phyloP scores from a whole-genome alignment of 2,329 filamentous ascomycete genomes.

The Bipolaris cookei region DNA sequence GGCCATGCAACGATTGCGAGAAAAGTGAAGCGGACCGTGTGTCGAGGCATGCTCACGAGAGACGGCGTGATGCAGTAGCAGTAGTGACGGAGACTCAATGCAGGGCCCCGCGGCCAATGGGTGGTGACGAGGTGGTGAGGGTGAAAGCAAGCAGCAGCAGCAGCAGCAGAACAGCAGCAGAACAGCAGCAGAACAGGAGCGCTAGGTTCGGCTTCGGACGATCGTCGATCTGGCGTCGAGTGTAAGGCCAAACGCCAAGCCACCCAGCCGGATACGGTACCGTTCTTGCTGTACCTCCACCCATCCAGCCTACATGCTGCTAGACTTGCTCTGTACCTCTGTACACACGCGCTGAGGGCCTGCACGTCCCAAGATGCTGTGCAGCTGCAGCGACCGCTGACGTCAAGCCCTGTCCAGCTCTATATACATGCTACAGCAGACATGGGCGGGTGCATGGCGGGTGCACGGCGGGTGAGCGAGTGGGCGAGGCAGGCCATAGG shows the following conservation, averaged over 20 bases:
- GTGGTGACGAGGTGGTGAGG: not conserved
- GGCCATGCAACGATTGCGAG: not conserved
- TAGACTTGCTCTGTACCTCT: too few relatives aligned
- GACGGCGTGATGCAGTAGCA: not conserved
- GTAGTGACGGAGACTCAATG: not conserved
- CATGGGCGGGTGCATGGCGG: too few relatives aligned
- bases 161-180: not conserved
- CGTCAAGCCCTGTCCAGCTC: slow-evolving; percentile 5
- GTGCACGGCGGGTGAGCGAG: too few relatives aligned
- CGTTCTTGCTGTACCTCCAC: not conserved
- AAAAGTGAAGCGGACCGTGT: slow-evolving; percentile 8
- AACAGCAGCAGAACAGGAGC: not conserved
- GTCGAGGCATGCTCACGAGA: not conserved
- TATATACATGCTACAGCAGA: too few relatives aligned
- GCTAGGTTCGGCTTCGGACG: slow-evolving; percentile 12
- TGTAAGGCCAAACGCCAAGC: slow-evolving; percentile 8
- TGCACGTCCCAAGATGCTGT: not conserved
- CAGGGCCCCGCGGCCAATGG: not conserved
- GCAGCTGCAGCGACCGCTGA: slow-evolving; percentile 11
- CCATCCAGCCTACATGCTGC: too few relatives aligned
- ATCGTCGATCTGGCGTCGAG: slow-evolving; percentile 14
- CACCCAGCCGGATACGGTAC: not conserved
- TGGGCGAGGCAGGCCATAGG: not conserved
- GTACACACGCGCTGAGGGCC: not conserved
- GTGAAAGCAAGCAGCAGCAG: not conserved